Evolutionary conservation across 805 yeast species (phyloP).

Genomic region (Maudiozyma saulgeensis): DNA sequence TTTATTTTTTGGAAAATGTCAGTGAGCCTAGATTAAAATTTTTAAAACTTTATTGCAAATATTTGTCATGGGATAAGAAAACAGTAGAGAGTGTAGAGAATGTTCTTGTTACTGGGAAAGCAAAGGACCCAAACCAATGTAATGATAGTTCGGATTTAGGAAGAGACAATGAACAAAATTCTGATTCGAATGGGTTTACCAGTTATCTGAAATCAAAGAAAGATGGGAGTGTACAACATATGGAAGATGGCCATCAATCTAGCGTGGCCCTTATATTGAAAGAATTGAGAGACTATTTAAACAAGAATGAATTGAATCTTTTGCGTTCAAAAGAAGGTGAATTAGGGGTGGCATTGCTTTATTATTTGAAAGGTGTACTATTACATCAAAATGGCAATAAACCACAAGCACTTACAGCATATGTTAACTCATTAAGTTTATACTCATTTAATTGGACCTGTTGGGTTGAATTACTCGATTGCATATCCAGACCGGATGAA

Average conservation of each 20-base stretch:
- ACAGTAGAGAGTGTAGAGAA: conserved; percentile 66
- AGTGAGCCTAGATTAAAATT: conserved; percentile 43
- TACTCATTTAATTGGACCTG: conserved; percentile 92
- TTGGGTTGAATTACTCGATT: conserved; percentile 70
- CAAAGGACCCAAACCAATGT: conserved; percentile 6
- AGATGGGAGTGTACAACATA: background rate
- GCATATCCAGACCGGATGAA: conserved; percentile 53
- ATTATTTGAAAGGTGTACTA: conserved; percentile 64
- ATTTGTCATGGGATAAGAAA: conserved; percentile 68
- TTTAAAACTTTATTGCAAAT: conserved; percentile 57
- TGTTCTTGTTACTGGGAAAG: conserved; percentile 36
- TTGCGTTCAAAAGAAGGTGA: conserved; percentile 3
- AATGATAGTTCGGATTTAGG: conserved; percentile 4
- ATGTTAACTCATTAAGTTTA: conserved; percentile 49
- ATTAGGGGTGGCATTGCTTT: conserved; percentile 43
- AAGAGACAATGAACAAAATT: conserved; percentile 2
- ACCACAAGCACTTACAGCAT: conserved; percentile 48
- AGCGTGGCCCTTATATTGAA: conserved; percentile 31
- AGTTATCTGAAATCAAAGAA: background rate
- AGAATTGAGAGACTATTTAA: conserved; percentile 29
- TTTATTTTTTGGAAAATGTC: conserved; percentile 45
- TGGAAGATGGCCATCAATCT: conserved; percentile 18
- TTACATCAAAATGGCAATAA: conserved; percentile 48
- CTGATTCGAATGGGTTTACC: background rate
- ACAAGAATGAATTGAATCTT: background rate